Evolutionary conservation across 257 asterid genomes (phyloP), one percentile per base, ranked within the genome.

Genomic region (Hygrophila difformis): DNA sequence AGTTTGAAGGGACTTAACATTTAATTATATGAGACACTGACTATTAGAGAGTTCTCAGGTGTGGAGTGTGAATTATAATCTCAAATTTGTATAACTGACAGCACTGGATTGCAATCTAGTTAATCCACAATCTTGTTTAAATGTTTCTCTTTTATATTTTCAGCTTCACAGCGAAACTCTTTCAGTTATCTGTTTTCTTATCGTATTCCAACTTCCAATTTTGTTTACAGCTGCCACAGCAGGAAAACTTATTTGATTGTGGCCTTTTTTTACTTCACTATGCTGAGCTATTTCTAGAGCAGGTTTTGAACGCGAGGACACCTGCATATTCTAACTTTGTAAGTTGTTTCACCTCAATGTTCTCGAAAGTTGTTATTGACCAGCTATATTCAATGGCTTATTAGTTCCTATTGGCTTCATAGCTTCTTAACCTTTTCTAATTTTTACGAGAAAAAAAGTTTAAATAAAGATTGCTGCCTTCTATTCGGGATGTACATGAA

Each of bases 241-340:
- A 84, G 66, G 89, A 76, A 57, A 88, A 88, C 71, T 73, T 56
- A 21, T 88, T 55, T 62, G 97, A 84, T 50, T 88, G 97, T 73
- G 95, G 97, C 47, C 89, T 84, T 44, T 88, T 88, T 65, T 73
- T 88, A 75, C 97, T 88, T 46, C 85, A 88, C 53, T 88, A 78
- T 35, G 82, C 82, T 26, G 95, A 84, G 59, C 76, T 73, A 47
- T 88, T 88, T 68, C 66, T 88, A 61, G 76, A 73, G 70, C 82
- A 55, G 65, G 79, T 69, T 45, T 59, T 75, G 28, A 70, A 74
- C 24, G 58, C 62, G 60, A 63, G 60, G 55, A 61, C 64, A 29
- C 42, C 56, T 6, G 61, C 60, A 29, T 58, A 58, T 49, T 53
- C 72, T 40, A 64, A 57, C 47, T 57, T 62, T 63, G 97, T 88